A percentile compares a stretch with the other conserved stretches of the same genome.
Conservation (phyloP, 2,329 filamentous ascomycete genomes). For the Aureobasidium musti region DNA sequence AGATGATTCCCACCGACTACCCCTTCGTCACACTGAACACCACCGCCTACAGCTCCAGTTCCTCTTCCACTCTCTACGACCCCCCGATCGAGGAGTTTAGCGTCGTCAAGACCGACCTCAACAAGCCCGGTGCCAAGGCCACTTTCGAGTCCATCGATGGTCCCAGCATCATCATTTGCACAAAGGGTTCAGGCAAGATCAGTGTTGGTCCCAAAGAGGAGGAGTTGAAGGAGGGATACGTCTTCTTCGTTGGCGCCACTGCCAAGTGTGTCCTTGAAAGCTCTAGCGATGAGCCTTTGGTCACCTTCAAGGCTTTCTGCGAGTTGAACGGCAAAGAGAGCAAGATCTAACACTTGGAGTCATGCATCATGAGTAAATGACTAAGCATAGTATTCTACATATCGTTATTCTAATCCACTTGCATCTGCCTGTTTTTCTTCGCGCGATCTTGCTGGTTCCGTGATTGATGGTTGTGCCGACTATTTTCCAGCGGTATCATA, state of each 20-base stretch:
- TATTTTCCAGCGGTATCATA: too few relatives aligned
- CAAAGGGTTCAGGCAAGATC: constrained; percentile 77
- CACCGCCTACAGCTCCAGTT: constrained; percentile 76
- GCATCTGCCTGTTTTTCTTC: background rate
- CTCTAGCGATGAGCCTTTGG: constrained; percentile 67
- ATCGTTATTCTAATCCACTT: background rate
- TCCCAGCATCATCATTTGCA: constrained; percentile 92
- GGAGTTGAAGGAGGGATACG: constrained; percentile 58
- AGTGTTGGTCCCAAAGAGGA: constrained; percentile 80
- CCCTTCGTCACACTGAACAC: constrained; percentile 81
- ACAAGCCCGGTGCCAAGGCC: constrained; percentile 70
- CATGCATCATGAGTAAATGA: constrained; percentile 1
- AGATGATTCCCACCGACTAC: constrained; percentile 84
- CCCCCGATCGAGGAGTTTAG: constrained; percentile 96
- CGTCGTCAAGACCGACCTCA: constrained; percentile 78
- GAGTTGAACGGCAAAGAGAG: constrained; percentile 64
- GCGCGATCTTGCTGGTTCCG: too few relatives aligned
- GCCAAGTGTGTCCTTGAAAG: constrained; percentile 80
- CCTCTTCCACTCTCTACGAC: constrained; percentile 76
- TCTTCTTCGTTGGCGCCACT: constrained; percentile 74
- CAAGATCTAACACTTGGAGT: constrained; percentile 7
- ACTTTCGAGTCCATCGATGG: constrained; percentile 86
- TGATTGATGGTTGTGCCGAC: too few relatives aligned
- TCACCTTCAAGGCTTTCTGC: constrained; percentile 92
- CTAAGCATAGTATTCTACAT: background rate